Evolutionary conservation across 2,329 filamentous ascomycete genomes (phyloP).

Genomic region (Stemphylium lycopersici): DNA sequence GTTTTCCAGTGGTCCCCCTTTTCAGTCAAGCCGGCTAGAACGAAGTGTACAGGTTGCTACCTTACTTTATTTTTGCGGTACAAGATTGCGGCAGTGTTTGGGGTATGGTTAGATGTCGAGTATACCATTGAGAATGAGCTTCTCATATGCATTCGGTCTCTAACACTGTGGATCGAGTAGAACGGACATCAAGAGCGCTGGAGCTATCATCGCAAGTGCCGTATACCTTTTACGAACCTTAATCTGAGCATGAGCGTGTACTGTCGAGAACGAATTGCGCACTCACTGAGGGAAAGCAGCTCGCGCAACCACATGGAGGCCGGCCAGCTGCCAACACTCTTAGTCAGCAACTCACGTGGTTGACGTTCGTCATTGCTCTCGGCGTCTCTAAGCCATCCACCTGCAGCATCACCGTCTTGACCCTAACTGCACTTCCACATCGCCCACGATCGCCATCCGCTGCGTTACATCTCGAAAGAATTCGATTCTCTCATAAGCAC

Average conservation of each 20-base stretch:
- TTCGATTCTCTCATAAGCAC: background rate
- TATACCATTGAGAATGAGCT: background rate
- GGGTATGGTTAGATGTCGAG: too few relatives aligned
- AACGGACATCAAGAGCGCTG: background rate
- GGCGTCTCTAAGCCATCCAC: conserved; percentile 20
- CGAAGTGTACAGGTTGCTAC: too few relatives aligned
- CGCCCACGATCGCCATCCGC: background rate
- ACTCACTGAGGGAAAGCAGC: too few relatives aligned
- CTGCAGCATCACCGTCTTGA: conserved; percentile 15
- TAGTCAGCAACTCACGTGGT: conserved; percentile 21
- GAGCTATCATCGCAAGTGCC: too few relatives aligned
- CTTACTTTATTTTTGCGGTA: too few relatives aligned
- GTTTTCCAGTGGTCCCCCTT: too few relatives aligned
- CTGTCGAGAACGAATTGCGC: background rate
- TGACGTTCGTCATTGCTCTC: conserved; percentile 24
- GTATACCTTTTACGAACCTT: too few relatives aligned
- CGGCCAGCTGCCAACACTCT: background rate
- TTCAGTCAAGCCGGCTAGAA: too few relatives aligned
- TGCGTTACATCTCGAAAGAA: background rate
- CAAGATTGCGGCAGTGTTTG: too few relatives aligned
- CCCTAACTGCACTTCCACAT: conserved; percentile 6
- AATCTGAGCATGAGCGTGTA: background rate
- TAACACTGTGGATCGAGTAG: background rate
- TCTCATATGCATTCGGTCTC: background rate
- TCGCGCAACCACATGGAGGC: too few relatives aligned